Evolutionary conservation across 2,329 filamentous ascomycete genomes (phyloP).

Genomic region (Pseudogymnoascus sp.): DNA sequence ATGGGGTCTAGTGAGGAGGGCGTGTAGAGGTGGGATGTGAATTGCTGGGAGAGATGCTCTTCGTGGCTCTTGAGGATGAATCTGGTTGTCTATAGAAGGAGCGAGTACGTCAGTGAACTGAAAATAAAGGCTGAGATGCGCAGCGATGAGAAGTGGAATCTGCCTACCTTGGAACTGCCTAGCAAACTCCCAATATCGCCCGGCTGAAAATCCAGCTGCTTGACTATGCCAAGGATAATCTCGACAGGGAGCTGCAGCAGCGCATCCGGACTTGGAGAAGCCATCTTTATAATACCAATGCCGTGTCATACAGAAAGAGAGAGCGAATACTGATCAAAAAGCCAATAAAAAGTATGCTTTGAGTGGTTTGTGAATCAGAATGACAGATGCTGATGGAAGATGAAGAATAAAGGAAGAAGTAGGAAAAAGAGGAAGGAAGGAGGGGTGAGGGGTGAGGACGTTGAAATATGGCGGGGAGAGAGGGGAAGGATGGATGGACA

Average conservation of each 20-base stretch:
- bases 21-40: not conserved
- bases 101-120: not conserved
- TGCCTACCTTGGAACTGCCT: not conserved
- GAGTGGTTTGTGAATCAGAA: not conserved
- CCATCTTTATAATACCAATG: not conserved
- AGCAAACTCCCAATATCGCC: not conserved
- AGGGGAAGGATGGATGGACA: constrained; percentile 4
- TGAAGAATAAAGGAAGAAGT: not conserved
- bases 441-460: not conserved
- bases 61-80: not conserved
- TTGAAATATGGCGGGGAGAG: constrained; percentile 1
- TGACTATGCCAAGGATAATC: not conserved
- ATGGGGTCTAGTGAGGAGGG: not conserved
- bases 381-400: not conserved
- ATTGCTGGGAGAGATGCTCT: not conserved
- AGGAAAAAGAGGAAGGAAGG: not conserved
- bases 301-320: not conserved
- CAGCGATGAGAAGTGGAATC: not conserved
- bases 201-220: not conserved
- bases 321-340: not conserved
- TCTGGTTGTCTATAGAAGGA: not conserved
- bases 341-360: not conserved
- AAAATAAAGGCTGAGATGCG: not conserved
- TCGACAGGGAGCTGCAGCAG: not conserved
- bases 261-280: not conserved